Percentiles rank a stretch among this genome's conserved stretches.
These are phyloP conservation scores for Tephrocybe rancida DNA, from an alignment of 768 basidiomycete genomes.

Conservation along the genomic window DNA sequence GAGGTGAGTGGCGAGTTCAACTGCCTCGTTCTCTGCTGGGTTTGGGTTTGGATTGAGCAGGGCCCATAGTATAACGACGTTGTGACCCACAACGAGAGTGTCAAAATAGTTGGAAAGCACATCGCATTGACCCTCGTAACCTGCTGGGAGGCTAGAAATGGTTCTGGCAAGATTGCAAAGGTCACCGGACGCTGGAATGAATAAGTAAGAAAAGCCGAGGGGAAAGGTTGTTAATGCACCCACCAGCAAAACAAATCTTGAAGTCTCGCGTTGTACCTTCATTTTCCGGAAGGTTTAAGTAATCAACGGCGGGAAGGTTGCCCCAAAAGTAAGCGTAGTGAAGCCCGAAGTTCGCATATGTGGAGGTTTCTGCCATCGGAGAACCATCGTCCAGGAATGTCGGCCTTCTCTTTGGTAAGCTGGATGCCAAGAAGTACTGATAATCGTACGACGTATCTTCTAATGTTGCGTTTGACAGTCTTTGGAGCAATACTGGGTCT, in stretches of 20 bases:
- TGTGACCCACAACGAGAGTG: constrained; percentile 22
- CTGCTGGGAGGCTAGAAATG: constrained; percentile 25
- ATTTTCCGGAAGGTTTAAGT: constrained; percentile 18
- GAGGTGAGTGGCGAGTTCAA: constrained; percentile 32
- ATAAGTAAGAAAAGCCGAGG: neutral
- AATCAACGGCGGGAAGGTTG: constrained; percentile 30
- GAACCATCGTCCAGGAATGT: constrained; percentile 16
- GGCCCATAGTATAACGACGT: constrained; percentile 26
- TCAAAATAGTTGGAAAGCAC: constrained; percentile 26
- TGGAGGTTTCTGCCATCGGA: neutral
- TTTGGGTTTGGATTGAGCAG: constrained; percentile 24
- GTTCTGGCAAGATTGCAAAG: constrained; percentile 32
- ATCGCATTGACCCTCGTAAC: constrained; percentile 23
- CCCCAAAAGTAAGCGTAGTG: constrained; percentile 21
- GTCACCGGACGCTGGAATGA: constrained; percentile 24
- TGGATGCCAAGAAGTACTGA: constrained; percentile 29
- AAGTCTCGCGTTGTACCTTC: constrained; percentile 11
- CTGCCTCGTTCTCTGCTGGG: constrained; percentile 30
- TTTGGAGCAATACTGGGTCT: constrained; percentile 33
- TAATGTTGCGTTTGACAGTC: constrained; percentile 32
- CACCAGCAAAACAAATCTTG: constrained; percentile 30
- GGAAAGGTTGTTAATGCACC: neutral
- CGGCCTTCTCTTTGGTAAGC: constrained; percentile 29
- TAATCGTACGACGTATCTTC: constrained; percentile 28
- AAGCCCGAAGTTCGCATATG: constrained; percentile 9